Percentiles rank a stretch among this genome's conserved stretches.
Conservation (phyloP, 2,329 filamentous ascomycete genomes). For the Curvularia sp. region DNA sequence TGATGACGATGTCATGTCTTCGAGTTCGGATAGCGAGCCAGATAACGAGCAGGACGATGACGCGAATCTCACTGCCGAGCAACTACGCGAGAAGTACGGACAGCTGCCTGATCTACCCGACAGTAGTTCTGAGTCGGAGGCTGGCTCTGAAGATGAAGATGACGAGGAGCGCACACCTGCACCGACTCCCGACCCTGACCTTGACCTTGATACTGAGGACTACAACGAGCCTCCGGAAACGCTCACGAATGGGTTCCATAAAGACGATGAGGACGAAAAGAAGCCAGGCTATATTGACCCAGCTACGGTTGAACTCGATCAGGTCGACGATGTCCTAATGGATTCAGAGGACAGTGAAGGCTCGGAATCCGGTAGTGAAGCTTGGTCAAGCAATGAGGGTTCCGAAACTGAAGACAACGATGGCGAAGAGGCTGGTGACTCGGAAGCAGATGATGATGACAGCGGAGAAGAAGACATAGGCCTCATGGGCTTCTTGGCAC, state of each 20-base stretch:
- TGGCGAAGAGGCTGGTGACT: conserved; percentile 22
- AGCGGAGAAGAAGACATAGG: conserved; percentile 47
- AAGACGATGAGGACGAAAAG: conserved; percentile 22
- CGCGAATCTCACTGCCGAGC: conserved; percentile 72
- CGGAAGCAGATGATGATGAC: conserved; percentile 33
- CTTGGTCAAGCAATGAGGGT: conserved; percentile 50
- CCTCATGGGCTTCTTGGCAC: conserved; percentile 47
- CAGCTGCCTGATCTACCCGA: conserved; percentile 62
- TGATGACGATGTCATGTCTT: conserved; percentile 53
- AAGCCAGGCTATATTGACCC: conserved; percentile 43
- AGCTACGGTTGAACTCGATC: conserved; percentile 50
- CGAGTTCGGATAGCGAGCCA: conserved; percentile 48
- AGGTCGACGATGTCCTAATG: conserved; percentile 52
- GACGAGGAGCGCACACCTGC: conserved; percentile 32
- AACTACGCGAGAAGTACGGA: conserved; percentile 73
- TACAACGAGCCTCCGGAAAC: conserved; percentile 19
- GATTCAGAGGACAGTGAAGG: conserved; percentile 45
- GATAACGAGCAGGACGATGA: conserved; percentile 61
- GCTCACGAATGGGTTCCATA: conserved; percentile 36
- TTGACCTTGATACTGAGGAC: conserved; percentile 40
- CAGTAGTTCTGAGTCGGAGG: conserved; percentile 36
- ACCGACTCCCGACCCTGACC: conserved; percentile 42
- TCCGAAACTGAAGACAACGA: conserved; percentile 35
- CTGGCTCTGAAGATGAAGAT: conserved; percentile 43
- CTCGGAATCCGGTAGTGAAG: conserved; percentile 47